Conservation (phyloP, 2,329 filamentous ascomycete genomes). For the Epicoccum nigrum region DNA sequence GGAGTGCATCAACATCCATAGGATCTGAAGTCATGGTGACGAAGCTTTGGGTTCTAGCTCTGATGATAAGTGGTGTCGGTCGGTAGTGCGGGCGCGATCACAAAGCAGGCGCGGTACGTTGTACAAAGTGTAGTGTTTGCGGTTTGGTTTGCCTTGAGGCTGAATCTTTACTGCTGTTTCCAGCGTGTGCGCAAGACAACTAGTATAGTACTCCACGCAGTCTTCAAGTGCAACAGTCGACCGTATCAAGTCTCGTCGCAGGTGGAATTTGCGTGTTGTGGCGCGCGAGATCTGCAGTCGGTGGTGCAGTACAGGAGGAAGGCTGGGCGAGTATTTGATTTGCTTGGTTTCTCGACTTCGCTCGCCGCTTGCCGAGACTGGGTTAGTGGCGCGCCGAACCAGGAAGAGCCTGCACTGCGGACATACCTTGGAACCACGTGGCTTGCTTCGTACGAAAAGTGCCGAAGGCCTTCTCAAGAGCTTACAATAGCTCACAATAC, state of each 20-base stretch:
- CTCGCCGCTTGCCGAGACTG: not conserved
- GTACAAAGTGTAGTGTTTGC: conserved; percentile 20
- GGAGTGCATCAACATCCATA: conserved; percentile 85
- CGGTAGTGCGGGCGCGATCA: conserved; percentile 31
- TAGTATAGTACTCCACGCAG: conserved; percentile 22
- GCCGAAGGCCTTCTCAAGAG: too few relatives aligned
- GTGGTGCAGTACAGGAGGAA: conserved; percentile 9
- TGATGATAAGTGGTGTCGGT: conserved; percentile 34
- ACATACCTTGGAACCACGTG: too few relatives aligned
- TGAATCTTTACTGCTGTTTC: conserved; percentile 29
- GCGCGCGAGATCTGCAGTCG: conserved; percentile 12
- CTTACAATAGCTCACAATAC: too few relatives aligned
- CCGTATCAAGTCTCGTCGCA: conserved; percentile 19
- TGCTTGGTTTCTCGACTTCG: not conserved
- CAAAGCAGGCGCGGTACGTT: conserved; percentile 23
- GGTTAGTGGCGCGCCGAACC: conserved; percentile 12
- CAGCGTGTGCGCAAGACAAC: conserved; percentile 21
- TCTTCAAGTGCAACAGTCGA: conserved; percentile 19
- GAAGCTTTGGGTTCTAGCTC: conserved; percentile 24
- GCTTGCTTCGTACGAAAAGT: too few relatives aligned
- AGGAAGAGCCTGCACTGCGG: too few relatives aligned
- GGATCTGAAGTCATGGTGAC: conserved; percentile 43
- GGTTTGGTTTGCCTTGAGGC: conserved; percentile 28
- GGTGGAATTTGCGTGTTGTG: conserved; percentile 19
- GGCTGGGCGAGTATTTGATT: conserved; percentile 14